phyloP scores from a whole-genome alignment of 2,329 filamentous ascomycete species.

The Alternaria panax region DNA sequence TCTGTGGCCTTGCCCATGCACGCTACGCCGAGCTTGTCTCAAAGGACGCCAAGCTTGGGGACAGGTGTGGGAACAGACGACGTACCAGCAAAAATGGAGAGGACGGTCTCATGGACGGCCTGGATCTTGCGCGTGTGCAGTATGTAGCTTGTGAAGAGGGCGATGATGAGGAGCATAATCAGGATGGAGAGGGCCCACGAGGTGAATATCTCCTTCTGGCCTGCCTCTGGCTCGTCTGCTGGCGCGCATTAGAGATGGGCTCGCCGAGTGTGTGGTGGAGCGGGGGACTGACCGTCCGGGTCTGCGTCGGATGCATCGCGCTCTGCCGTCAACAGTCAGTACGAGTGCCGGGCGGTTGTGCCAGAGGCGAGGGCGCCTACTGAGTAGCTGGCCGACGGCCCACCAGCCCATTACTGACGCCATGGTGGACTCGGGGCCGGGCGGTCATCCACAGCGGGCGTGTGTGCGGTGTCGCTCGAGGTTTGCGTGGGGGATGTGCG shows the following conservation, averaged over 20 bases:
- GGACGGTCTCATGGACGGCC: conserved; percentile 95
- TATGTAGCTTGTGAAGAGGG: conserved; percentile 96
- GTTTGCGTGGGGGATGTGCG: conserved; percentile 5
- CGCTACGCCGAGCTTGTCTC: conserved; percentile 15
- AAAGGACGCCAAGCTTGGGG: conserved; percentile 9
- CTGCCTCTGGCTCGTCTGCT: conserved; percentile 75
- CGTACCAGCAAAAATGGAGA: conserved; percentile 94
- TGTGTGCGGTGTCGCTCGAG: conserved; percentile 10
- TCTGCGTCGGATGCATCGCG: conserved; percentile 58
- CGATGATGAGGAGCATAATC: conserved; percentile 90
- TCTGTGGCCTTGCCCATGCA: conserved; percentile 17
- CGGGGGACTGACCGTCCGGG: conserved; percentile 51
- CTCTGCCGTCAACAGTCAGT: conserved; percentile 36
- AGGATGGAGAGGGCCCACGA: conserved; percentile 98
- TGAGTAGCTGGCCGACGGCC: conserved; percentile 50
- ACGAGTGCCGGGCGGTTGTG: neutral
- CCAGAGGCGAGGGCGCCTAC: conserved; percentile 36
- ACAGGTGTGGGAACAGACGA: conserved; percentile 12
- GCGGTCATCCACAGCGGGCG: conserved; percentile 38
- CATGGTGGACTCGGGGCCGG: conserved; percentile 44
- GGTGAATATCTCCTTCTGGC: conserved; percentile 91
- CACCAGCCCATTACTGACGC: conserved; percentile 48
- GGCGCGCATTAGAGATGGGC: conserved; percentile 46
- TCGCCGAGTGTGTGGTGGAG: conserved; percentile 15
- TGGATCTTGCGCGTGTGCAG: conserved; percentile 97